These are phyloP conservation scores for Coelastrella sp. DNA, from an alignment of 139 green algal species.

Conservation along the genomic window DNA sequence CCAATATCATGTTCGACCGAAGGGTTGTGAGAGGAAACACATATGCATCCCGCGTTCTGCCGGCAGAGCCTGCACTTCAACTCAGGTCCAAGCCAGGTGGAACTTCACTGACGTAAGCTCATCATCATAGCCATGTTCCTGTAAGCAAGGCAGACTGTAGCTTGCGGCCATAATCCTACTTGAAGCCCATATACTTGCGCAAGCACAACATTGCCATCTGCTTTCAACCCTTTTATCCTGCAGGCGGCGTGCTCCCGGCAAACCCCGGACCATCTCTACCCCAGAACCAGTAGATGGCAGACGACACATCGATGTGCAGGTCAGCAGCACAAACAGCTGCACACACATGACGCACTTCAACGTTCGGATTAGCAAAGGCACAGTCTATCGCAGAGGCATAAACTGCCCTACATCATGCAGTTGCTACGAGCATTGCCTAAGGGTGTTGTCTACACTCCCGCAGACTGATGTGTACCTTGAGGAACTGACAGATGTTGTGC, in stretches of 20 bases:
- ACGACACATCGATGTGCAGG: slow-evolving; percentile 81
- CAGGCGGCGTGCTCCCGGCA: slow-evolving; percentile 30
- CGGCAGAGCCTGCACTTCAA: slow-evolving; percentile 60
- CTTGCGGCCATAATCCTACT: too few species aligned
- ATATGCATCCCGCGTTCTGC: slow-evolving; percentile 80
- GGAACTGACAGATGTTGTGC: slow-evolving; percentile 84
- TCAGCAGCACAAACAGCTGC: slow-evolving; percentile 3
- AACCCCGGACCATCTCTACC: slow-evolving; percentile 48
- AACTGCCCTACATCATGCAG: too few species aligned
- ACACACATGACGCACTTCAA: too few species aligned
- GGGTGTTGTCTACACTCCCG: background rate
- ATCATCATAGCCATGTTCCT: too few species aligned
- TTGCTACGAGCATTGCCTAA: too few species aligned
- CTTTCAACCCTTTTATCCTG: too few species aligned
- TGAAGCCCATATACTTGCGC: too few species aligned
- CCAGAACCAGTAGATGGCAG: slow-evolving; percentile 84
- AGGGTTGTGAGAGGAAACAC: slow-evolving; percentile 89
- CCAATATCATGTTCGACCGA: slow-evolving; percentile 93
- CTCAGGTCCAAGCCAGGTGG: background rate
- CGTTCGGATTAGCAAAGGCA: too few species aligned
- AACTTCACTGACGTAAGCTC: background rate
- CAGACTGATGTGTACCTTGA: slow-evolving; percentile 89
- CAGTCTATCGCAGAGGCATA: too few species aligned
- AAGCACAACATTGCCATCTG: too few species aligned
- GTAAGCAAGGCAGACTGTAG: too few species aligned